phyloP scores from a whole-genome alignment of 768 basidiomycete species.

The Lactarius quietus region DNA sequence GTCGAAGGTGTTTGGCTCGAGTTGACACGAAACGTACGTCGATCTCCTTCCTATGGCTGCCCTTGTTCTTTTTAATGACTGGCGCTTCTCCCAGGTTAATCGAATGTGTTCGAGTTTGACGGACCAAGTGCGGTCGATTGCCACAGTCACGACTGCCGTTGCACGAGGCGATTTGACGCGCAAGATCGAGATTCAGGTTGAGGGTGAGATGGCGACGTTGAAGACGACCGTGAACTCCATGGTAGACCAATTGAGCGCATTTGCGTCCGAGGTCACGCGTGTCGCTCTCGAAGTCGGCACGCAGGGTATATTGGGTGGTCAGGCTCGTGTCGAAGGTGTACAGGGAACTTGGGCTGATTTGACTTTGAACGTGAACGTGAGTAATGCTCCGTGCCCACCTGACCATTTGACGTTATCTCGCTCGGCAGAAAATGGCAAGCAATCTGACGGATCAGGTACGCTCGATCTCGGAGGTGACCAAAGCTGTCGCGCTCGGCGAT shows the following conservation, averaged over 20 bases:
- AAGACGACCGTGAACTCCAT: conserved; percentile 84
- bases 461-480: conserved; percentile 84
- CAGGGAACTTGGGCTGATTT: conserved; percentile 90
- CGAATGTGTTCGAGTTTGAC: conserved; percentile 76
- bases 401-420: neutral
- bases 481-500: conserved; percentile 78
- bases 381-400: conserved; percentile 20
- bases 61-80: conserved; percentile 2
- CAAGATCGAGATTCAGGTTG: conserved; percentile 84
- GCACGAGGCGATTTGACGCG: conserved; percentile 85
- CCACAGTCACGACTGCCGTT: conserved; percentile 80
- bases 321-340: conserved; percentile 82
- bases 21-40: conserved; percentile 62
- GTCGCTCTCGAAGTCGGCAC: conserved; percentile 86
- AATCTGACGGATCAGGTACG: conserved; percentile 86
- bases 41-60: neutral
- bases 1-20: conserved; percentile 85
- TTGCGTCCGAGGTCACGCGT: conserved; percentile 75
- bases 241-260: conserved; percentile 82
- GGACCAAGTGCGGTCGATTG: conserved; percentile 74
- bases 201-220: conserved; percentile 79
- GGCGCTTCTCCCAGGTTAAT: conserved; percentile 47
- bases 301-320: conserved; percentile 82
- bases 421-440: conserved; percentile 73
- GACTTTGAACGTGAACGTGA: conserved; percentile 81